A percentile compares a stretch with the other conserved stretches of the same genome.
These are phyloP conservation scores for Talaromyces amestolkiae DNA, from an alignment of 2,329 filamentous ascomycete genomes.

Conservation along the genomic window DNA sequence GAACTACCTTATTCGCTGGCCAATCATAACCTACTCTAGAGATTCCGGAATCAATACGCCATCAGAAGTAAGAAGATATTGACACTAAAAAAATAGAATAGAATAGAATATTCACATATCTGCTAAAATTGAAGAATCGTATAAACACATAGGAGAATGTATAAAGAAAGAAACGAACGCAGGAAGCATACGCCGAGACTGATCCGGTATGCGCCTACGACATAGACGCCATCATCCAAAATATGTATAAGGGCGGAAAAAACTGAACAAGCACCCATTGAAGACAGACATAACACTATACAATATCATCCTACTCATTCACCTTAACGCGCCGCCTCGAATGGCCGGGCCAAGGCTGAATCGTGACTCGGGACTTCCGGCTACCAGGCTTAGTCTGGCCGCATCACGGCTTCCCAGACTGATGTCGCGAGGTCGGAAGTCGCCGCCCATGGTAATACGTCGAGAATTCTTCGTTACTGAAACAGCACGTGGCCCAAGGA, in stretches of 20 bases:
- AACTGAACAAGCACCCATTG: neutral
- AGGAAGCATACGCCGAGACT: neutral
- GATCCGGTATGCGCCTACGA: neutral
- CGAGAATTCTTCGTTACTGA: conserved; percentile 56
- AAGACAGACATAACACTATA: conserved; percentile 5
- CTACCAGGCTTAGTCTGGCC: conserved; percentile 39
- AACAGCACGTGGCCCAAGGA: conserved; percentile 61
- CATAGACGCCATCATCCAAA: conserved; percentile 10
- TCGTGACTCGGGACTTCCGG: conserved; percentile 35
- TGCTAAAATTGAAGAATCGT: conserved; percentile 3
- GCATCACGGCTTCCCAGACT: conserved; percentile 40
- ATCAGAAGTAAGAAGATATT: neutral
- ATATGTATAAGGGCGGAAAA: neutral
- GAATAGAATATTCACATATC: conserved; percentile 11
- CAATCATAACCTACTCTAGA: neutral
- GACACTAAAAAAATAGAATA: neutral
- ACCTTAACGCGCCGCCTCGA: conserved; percentile 24
- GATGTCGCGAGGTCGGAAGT: conserved; percentile 40
- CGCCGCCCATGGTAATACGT: conserved; percentile 44
- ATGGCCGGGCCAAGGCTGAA: conserved; percentile 30
- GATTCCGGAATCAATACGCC: neutral
- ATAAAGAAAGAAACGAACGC: neutral
- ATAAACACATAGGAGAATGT: conserved; percentile 11
- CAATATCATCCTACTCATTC: conserved; percentile 26
- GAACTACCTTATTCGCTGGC: neutral